Conservation (phyloP, 1,284 basidiomycete species). For the Chalciporus sp. region DNA sequence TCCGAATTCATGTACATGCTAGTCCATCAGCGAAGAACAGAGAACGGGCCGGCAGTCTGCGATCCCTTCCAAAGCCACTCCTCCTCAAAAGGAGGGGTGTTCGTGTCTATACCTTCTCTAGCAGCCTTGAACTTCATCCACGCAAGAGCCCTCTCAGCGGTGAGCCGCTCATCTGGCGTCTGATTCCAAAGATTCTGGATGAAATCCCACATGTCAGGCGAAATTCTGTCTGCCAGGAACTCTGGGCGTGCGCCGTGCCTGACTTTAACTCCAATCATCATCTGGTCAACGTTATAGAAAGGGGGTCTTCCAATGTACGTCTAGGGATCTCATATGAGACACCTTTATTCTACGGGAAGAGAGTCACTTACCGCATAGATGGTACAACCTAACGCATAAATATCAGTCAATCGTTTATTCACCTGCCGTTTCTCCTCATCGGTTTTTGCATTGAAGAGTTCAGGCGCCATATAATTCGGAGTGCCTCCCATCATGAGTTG, state of each 20-base stretch:
- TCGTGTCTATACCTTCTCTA: constrained; percentile 9
- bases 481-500: constrained; percentile 18
- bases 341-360: background rate
- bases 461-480: background rate
- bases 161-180: constrained; percentile 19
- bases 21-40: background rate
- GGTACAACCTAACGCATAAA: constrained; percentile 34
- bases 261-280: background rate
- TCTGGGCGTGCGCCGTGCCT: constrained; percentile 1
- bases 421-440: constrained; percentile 11
- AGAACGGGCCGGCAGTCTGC: background rate
- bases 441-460: background rate
- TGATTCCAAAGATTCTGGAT: constrained; percentile 26
- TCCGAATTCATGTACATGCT: no score
- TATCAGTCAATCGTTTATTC: constrained; percentile 31
- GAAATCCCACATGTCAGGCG: constrained; percentile 31
- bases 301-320: constrained; percentile 19
- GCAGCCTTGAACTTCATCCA: constrained; percentile 22
- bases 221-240: constrained; percentile 17
- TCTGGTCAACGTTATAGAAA: background rate
- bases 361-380: constrained; percentile 26
- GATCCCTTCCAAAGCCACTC: constrained; percentile 24
- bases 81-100: constrained; percentile 12
- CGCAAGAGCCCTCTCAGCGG: constrained; percentile 19
- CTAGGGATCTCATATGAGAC: constrained; percentile 6